phyloP scores from a whole-genome alignment of 2,329 filamentous ascomycete species.

The Fusarium torulosum region DNA sequence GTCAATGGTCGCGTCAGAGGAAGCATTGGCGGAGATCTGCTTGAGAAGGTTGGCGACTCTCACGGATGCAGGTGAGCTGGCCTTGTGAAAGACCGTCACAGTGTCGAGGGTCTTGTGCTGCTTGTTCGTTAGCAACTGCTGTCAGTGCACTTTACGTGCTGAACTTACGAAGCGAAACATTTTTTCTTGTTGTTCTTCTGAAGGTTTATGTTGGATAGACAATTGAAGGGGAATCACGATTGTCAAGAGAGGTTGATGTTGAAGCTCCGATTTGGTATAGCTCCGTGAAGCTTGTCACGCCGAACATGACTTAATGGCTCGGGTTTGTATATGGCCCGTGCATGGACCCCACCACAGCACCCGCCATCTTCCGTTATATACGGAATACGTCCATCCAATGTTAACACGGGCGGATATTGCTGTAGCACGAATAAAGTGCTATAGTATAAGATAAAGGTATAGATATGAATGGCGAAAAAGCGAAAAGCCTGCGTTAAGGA shows the following conservation, averaged over 20 bases:
- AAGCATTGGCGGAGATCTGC: constrained; percentile 78
- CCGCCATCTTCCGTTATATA: constrained; percentile 21
- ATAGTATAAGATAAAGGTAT: background rate
- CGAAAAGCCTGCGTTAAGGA: background rate
- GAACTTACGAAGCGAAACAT: constrained; percentile 64
- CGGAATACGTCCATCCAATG: background rate
- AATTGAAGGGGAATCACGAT: constrained; percentile 11
- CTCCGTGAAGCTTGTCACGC: constrained; percentile 46
- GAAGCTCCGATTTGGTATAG: constrained; percentile 47
- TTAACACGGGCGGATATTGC: too few species aligned
- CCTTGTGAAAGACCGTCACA: constrained; percentile 95
- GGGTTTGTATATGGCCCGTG: constrained; percentile 41
- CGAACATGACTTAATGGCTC: constrained; percentile 47
- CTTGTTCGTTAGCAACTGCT: constrained; percentile 35
- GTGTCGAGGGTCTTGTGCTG: constrained; percentile 88
- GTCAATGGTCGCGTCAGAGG: constrained; percentile 77
- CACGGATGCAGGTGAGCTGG: constrained; percentile 77
- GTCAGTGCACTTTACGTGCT: background rate
- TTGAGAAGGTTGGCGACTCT: constrained; percentile 83
- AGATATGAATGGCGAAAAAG: background rate
- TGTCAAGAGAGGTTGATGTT: constrained; percentile 39
- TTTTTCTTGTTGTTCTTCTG: constrained; percentile 34
- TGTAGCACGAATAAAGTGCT: background rate
- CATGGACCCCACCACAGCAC: constrained; percentile 21
- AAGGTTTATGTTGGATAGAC: constrained; percentile 10